phyloP scores from a whole-genome alignment of 169 alveolate genomes.

The Babesia ovata region DNA sequence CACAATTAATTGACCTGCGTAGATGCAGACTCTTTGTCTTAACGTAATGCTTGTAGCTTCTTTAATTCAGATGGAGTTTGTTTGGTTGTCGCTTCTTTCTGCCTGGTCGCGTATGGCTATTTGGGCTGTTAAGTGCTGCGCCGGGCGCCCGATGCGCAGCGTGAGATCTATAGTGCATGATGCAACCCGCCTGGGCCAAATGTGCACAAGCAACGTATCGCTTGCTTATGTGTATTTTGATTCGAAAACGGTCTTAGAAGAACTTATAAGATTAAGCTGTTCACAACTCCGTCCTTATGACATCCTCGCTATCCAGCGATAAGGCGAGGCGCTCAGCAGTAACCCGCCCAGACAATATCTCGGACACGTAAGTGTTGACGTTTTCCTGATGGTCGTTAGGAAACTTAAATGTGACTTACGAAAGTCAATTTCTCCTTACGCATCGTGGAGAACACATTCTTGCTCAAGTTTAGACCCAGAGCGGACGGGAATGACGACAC shows the following conservation, averaged over 20 bases:
- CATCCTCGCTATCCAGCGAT: conserved; percentile 22
- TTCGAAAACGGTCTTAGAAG: not conserved
- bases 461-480: conserved; percentile 53
- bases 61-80: too few species aligned
- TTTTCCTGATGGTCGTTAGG: conserved; percentile 30
- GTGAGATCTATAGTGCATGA: too few species aligned
- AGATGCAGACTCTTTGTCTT: too few species aligned
- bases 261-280: not conserved
- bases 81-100: too few species aligned
- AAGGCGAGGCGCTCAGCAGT: conserved; percentile 37
- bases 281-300: conserved; percentile 9
- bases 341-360: conserved; percentile 50
- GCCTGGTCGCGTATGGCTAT: too few species aligned
- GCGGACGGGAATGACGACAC: conserved; percentile 39
- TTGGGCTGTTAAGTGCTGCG: too few species aligned
- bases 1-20: too few species aligned
- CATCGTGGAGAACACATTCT: conserved; percentile 54
- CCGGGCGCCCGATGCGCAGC: too few species aligned
- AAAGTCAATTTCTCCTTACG: conserved; percentile 31
- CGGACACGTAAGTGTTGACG: conserved; percentile 34
- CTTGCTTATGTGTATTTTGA: not conserved
- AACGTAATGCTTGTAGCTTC: too few species aligned
- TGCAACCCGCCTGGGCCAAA: too few species aligned
- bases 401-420: not conserved
- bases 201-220: too few species aligned